phyloP scores from a whole-genome alignment of 306 rosid species.

The Malus domestica region DNA sequence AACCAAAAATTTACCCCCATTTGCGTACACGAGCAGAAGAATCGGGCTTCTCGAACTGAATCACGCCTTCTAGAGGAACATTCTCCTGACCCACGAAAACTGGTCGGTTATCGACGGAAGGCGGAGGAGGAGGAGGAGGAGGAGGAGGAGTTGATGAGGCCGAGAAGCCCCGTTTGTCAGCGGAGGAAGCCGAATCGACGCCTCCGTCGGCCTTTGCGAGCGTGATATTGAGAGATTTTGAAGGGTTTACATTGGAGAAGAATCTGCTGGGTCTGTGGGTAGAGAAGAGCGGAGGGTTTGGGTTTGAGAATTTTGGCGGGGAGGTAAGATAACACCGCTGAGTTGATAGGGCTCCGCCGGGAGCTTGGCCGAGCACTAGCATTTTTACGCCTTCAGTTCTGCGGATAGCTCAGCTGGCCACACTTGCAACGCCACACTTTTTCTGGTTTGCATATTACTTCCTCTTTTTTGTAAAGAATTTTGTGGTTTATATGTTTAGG shows the following conservation, averaged over 20 bases:
- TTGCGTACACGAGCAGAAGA: conserved; percentile 50
- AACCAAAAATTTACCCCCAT: conserved; percentile 61
- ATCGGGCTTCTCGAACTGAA: conserved; percentile 75
- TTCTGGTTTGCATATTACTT: too few relatives aligned
- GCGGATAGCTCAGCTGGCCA: not conserved
- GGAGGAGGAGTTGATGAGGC: conserved; percentile 27
- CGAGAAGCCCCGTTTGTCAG: conserved; percentile 27
- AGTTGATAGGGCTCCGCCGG: conserved; percentile 44
- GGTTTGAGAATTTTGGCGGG: conserved; percentile 30
- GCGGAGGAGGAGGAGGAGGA: conserved; percentile 37
- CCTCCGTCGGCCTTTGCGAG: conserved; percentile 51
- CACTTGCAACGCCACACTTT: not conserved
- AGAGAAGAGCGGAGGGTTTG: conserved; percentile 42
- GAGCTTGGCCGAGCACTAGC: conserved; percentile 52
- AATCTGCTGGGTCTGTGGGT: conserved; percentile 30
- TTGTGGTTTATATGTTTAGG: too few relatives aligned
- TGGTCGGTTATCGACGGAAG: conserved; percentile 32
- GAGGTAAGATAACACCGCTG: conserved; percentile 32
- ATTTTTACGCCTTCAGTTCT: conserved; percentile 4
- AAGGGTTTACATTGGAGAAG: conserved; percentile 17
- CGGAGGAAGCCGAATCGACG: conserved; percentile 35
- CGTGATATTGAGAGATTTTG: conserved; percentile 36
- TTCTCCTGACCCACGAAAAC: conserved; percentile 58
- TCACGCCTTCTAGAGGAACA: conserved; percentile 90
- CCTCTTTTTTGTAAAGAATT: too few relatives aligned